Conservation (phyloP, 208 protist genomes). For the Trypanosoma melophagium region DNA sequence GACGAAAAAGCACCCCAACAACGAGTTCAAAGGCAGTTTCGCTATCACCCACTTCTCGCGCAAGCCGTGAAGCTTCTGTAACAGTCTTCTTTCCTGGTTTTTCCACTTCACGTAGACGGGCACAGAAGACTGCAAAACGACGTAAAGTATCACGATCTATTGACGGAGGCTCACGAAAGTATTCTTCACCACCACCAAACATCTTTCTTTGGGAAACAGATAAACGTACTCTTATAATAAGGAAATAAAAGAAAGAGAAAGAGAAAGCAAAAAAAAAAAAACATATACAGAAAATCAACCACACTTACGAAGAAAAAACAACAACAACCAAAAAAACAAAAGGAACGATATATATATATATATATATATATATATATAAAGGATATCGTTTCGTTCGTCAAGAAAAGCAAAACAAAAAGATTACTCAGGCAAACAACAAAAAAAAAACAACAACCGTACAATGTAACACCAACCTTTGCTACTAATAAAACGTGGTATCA, state of each 20-base stretch:
- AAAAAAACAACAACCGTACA: no score
- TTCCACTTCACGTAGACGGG: slow-evolving; percentile 60
- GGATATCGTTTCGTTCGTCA: neutral
- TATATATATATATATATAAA: slow-evolving; percentile 1
- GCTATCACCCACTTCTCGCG: slow-evolving; percentile 72
- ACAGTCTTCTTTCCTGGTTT: slow-evolving; percentile 82
- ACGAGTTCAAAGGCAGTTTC: slow-evolving; percentile 78
- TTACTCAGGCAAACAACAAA: no score
- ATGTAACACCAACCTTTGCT: no score
- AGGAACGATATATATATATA: slow-evolving; percentile 10
- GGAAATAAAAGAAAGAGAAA: neutral
- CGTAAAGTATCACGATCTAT: slow-evolving; percentile 80
- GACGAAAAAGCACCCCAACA: slow-evolving; percentile 82
- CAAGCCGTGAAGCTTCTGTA: slow-evolving; percentile 43
- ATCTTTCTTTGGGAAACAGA: slow-evolving; percentile 33
- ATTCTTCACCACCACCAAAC: slow-evolving; percentile 91
- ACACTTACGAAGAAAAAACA: neutral
- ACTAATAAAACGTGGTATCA: no score
- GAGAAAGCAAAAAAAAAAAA: neutral
- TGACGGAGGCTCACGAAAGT: slow-evolving; percentile 81
- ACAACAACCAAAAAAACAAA: slow-evolving; percentile 19
- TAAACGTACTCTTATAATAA: neutral
- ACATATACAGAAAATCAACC: neutral
- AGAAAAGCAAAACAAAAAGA: slow-evolving; percentile 11
- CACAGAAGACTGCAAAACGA: slow-evolving; percentile 77